These are phyloP conservation scores for Umbelopsis sp. DNA, from an alignment of 371 early-diverging fungal genomes.

Conservation along the genomic window DNA sequence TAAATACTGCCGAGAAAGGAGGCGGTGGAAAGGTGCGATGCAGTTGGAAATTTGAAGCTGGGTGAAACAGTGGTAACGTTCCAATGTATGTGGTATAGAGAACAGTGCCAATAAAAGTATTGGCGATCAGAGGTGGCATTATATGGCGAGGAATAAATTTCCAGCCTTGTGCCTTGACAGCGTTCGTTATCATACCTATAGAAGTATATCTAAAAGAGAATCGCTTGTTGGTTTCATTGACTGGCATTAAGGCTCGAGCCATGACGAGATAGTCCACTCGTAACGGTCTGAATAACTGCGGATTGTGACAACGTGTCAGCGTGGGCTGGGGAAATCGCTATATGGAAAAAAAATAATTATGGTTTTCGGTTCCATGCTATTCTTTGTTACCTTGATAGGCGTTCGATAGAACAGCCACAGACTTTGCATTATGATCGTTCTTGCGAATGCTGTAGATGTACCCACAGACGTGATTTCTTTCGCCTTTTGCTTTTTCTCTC, in stretches of 20 bases:
- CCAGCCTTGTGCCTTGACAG: conserved; percentile 69
- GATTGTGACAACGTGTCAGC: conserved; percentile 6
- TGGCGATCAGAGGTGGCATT: conserved; percentile 74
- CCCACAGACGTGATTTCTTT: conserved; percentile 60
- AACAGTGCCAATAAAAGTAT: conserved; percentile 74
- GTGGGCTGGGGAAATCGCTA: neutral
- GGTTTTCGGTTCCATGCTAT: neutral
- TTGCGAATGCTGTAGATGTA: conserved; percentile 61
- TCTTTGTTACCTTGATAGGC: conserved; percentile 65
- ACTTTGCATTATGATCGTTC: conserved; percentile 66
- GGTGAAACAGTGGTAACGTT: conserved; percentile 59
- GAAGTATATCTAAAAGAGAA: conserved; percentile 71
- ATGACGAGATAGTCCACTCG: conserved; percentile 80
- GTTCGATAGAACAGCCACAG: conserved; percentile 78
- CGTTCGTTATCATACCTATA: conserved; percentile 74
- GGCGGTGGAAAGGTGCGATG: conserved; percentile 64
- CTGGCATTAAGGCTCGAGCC: conserved; percentile 73
- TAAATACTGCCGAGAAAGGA: conserved; percentile 60
- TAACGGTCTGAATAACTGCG: conserved; percentile 75
- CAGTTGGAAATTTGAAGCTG: conserved; percentile 58
- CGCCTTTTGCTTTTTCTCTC: conserved; percentile 42
- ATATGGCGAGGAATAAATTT: conserved; percentile 75
- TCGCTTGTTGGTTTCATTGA: conserved; percentile 38
- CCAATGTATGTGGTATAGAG: conserved; percentile 65
- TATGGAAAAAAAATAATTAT: neutral